These are phyloP conservation scores for Sphaerulina populicola DNA, from an alignment of 2,329 filamentous ascomycete species.

Conservation along the genomic window DNA sequence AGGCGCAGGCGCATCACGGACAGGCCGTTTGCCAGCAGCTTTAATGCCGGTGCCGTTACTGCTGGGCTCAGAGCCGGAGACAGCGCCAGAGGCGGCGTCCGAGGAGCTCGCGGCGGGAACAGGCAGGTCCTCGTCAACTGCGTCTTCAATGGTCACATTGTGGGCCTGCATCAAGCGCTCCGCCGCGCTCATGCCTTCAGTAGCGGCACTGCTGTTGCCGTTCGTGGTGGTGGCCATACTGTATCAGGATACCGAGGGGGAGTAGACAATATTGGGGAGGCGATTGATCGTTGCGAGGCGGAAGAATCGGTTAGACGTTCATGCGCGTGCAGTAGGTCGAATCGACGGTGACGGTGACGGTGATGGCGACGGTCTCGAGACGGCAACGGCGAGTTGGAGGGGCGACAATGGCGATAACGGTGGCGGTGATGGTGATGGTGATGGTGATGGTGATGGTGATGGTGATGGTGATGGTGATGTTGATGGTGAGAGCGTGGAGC, in stretches of 20 bases:
- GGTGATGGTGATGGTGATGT: too few species aligned
- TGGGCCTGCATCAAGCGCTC: slow-evolving; percentile 50
- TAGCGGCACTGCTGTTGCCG: slow-evolving; percentile 18
- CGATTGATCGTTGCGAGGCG: slow-evolving; percentile 2
- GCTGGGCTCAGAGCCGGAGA: slow-evolving; percentile 29
- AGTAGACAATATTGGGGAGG: slow-evolving; percentile 11
- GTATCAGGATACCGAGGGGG: slow-evolving; percentile 18
- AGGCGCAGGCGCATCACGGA: slow-evolving; percentile 36
- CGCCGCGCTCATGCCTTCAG: slow-evolving; percentile 40
- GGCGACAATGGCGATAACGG: not conserved
- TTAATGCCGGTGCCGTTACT: slow-evolving; percentile 50
- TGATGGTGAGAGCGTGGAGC: too few species aligned
- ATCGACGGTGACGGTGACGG: not conserved
- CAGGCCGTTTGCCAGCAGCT: slow-evolving; percentile 61
- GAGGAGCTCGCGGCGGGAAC: slow-evolving; percentile 40
- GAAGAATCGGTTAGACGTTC: slow-evolving; percentile 7
- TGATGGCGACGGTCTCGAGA: not conserved
- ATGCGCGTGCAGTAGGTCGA: slow-evolving; percentile 16
- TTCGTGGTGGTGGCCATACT: slow-evolving; percentile 23
- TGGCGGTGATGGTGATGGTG: too few species aligned
- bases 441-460: too few species aligned
- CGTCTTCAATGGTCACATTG: slow-evolving; percentile 67
- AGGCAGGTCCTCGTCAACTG: slow-evolving; percentile 65
- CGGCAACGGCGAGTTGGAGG: too few species aligned
- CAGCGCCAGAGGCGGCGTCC: slow-evolving; percentile 40